Base-by-base conservation (phyloP, 2,329 filamentous ascomycete genomes). In the Xylariales sp. region DNA sequence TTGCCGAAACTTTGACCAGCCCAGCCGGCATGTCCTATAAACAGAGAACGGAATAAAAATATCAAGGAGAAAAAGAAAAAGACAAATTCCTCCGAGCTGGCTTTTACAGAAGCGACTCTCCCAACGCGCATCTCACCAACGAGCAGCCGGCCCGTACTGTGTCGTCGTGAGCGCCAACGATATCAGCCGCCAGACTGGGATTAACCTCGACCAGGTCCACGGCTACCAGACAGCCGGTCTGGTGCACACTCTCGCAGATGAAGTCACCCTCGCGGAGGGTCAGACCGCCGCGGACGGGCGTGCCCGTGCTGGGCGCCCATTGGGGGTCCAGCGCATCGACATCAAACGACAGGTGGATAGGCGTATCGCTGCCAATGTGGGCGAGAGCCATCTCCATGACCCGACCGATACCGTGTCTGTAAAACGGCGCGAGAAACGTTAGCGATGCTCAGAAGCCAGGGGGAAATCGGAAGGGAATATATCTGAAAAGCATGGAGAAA, bases 381-480 rank as follows among this genome's bases (percentile, higher is more conserved):
- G 84, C 91, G 37, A 98, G 75, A n/a, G 91, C 91, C 91, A 96
- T 95, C 56, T 97, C 93, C 69, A 98, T 89, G 47, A 98, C 88
- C 48, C 84, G 85, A 39, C 93, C 93, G 54, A 98, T 98, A 32
- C 93, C 93, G 58, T 97, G 76, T 38, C 88, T 89, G 47, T 32
- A 13, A 7, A n/a, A 20, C 13, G 7, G 6, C 8, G 3, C 15
- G 4, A 14, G 18, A 37, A 5, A 12, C 29, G 16, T 29, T 12
- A 32, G 36, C 16, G 18, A 37, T 8, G 1, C 6, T 15, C 4
- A 14, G 24, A 6, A 14, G 27, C 10, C 5, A 17, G 23, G 21
- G 12, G 19, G 29, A n/a, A 33, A n/a, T n/a, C n/a, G n/a, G n/a
- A n/a, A n/a, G n/a, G n/a, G n/a, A n/a, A n/a, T n/a, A n/a, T n/a